Evolutionary conservation across 371 early-diverging fungal species (phyloP), one percentile per base, ranked within the genome.

Genomic region (Thermomucor indicae-seudaticae): DNA sequence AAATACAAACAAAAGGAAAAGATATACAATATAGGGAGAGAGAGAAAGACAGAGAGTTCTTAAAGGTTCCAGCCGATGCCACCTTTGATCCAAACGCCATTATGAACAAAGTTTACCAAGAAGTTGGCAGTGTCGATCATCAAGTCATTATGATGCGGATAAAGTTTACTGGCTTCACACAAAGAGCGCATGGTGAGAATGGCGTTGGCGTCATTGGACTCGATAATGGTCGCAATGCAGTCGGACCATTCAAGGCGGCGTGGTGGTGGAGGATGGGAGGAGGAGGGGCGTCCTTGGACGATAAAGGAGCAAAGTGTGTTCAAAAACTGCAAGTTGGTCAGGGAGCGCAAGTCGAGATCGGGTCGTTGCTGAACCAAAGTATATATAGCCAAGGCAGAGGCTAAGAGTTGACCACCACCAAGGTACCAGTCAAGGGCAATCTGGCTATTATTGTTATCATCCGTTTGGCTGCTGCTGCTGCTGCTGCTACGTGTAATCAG

Each of bases 341-440:
- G 55, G 47, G 23, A 58, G 10, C n/a, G 55, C 43, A 3, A 32
- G 42, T 5, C 25, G 22, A 43, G 20, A 11, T 37, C 19, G 20
- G 25, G 25, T 12, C 39, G 35, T 25, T 28, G 48, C 1, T 47
- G 29, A 29, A 56, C 47, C 14, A 62, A 25, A 20, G 55, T 48
- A 35, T 62, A 57, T 6, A 70, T 59, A 16, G 71, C 71, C 24
- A 70, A 39, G 6, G 54, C 64, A 5, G 71, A 56, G 4, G 55
- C 57, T 7, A 70, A 57, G 32, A 70, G 37, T 30, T 70, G 71
- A 1, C 64, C 64, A 7, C 67, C 64, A 1, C 60, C 67, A 6
- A 70, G 43, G 35, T 64, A 70, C 59, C 62, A 58, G 35, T 70
- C 67, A 7, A 67, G 49, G 3, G 61, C 56, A 17, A 56, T 45